Evolutionary conservation across 2,329 filamentous ascomycete species (phyloP).

Genomic region (Xylaria sp.): DNA sequence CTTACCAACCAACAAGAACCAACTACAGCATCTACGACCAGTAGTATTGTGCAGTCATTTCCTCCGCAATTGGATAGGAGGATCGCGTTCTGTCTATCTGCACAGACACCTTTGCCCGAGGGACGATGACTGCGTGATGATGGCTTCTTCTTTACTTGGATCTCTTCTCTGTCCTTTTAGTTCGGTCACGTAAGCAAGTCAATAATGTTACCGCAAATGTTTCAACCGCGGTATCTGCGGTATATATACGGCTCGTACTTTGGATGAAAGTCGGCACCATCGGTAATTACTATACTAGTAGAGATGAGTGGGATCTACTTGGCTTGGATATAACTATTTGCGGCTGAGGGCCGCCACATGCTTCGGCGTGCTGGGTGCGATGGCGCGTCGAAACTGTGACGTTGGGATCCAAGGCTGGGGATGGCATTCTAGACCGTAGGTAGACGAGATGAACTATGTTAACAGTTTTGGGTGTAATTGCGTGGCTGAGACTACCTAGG

Average conservation of each 20-base stretch:
- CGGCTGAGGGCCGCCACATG: not conserved
- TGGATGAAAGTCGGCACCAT: not conserved
- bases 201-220: not conserved
- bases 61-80: slow-evolving; percentile 1
- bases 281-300: slow-evolving; percentile 1
- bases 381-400: not conserved
- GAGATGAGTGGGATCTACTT: not conserved
- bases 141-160: not conserved
- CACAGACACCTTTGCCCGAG: not conserved
- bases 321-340: not conserved
- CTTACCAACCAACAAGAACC: slow-evolving; percentile 13
- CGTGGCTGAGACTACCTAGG: slow-evolving; percentile 29
- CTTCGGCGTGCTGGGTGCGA: not conserved
- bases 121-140: not conserved
- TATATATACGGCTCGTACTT: not conserved
- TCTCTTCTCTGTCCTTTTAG: not conserved
- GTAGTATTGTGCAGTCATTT: not conserved
- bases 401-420: not conserved
- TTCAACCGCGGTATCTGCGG: not conserved
- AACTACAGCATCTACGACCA: slow-evolving; percentile 1
- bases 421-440: not conserved
- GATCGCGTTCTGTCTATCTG: slow-evolving; percentile 1
- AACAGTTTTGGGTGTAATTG: slow-evolving; percentile 12
- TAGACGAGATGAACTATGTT: slow-evolving; percentile 7
- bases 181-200: not conserved